A percentile compares a stretch with the other conserved stretches of the same genome.
Evolutionary conservation across 257 asterid genomes (phyloP).

Genomic region (Oldenlandia corymbosa): DNA sequence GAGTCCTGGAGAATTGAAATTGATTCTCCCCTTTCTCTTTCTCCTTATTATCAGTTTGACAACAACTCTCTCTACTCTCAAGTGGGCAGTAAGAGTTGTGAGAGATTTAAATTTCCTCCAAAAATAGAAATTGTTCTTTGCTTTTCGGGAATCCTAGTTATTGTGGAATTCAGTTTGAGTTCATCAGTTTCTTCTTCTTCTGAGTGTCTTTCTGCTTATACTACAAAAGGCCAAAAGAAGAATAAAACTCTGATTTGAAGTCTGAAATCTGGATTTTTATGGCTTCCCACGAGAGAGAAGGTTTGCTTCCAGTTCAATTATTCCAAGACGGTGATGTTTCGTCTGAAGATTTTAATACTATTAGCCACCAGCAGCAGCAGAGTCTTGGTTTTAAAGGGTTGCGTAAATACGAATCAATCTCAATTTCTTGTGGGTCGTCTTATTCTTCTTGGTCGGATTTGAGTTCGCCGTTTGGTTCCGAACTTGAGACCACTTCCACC

Average conservation of each 20-base stretch:
- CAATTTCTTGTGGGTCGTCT: slow-evolving; percentile 18
- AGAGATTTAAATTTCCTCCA: not conserved
- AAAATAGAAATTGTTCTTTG: not conserved
- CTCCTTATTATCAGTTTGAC: too few relatives aligned
- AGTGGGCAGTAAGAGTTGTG: not conserved
- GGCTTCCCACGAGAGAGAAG: slow-evolving; percentile 15
- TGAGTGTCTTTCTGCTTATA: not conserved
- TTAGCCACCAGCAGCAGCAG: not conserved
- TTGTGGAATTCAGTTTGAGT: not conserved
- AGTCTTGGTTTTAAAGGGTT: slow-evolving; percentile 11
- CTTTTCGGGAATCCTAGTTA: not conserved
- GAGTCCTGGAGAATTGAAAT: too few relatives aligned
- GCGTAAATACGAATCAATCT: slow-evolving; percentile 17
- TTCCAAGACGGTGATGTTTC: slow-evolving; percentile 8
- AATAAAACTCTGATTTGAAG: not conserved
- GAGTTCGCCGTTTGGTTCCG: slow-evolving; percentile 63
- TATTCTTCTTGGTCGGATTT: slow-evolving; percentile 47
- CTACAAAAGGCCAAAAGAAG: not conserved
- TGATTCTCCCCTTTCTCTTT: not conserved
- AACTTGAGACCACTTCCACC: slow-evolving; percentile 50
- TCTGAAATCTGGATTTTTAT: not conserved
- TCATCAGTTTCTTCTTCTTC: not conserved
- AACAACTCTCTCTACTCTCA: too few relatives aligned
- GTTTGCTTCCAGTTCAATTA: slow-evolving; percentile 6
- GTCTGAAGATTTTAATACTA: not conserved